Percentiles rank a stretch among this genome's conserved stretches.
Conservation (phyloP, 73 alveolate genomes). For the Stentor roeselii region DNA sequence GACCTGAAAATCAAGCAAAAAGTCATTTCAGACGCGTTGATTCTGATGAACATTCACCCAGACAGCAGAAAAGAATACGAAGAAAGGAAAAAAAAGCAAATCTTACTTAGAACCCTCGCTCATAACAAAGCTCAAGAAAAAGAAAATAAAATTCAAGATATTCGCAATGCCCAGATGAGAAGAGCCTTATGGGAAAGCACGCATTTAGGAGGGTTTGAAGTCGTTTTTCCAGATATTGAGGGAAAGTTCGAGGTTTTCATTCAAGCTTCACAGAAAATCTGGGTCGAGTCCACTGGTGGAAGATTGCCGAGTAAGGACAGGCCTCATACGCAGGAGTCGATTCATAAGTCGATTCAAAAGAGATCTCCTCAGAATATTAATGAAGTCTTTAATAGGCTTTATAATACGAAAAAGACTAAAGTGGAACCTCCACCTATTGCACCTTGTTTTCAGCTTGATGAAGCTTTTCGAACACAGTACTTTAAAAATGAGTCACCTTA, state of each 20-base stretch:
- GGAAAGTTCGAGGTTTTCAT: neutral
- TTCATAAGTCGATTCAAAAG: neutral
- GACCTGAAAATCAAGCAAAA: conserved; percentile 56
- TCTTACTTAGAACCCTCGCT: neutral
- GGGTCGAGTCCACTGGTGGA: conserved; percentile 10
- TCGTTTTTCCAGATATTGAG: conserved; percentile 28
- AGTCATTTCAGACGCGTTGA: conserved; percentile 51
- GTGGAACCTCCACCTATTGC: neutral
- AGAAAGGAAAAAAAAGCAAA: conserved; percentile 37
- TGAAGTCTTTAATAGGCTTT: neutral
- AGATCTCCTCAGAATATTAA: neutral
- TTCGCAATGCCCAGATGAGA: conserved; percentile 31
- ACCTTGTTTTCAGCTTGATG: neutral
- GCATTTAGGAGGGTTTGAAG: conserved; percentile 47
- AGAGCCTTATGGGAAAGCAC: conserved; percentile 48
- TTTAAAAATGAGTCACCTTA: neutral
- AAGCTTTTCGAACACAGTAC: neutral
- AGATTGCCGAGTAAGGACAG: neutral
- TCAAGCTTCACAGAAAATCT: neutral
- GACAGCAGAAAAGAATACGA: conserved; percentile 53
- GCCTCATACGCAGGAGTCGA: neutral
- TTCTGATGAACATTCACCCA: conserved; percentile 47
- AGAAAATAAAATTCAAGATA: conserved; percentile 34
- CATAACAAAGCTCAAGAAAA: neutral
- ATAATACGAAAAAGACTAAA: neutral